These are phyloP conservation scores for Hypoxylon rickii DNA, from an alignment of 495 filamentous ascomycete species.

Conservation along the genomic window DNA sequence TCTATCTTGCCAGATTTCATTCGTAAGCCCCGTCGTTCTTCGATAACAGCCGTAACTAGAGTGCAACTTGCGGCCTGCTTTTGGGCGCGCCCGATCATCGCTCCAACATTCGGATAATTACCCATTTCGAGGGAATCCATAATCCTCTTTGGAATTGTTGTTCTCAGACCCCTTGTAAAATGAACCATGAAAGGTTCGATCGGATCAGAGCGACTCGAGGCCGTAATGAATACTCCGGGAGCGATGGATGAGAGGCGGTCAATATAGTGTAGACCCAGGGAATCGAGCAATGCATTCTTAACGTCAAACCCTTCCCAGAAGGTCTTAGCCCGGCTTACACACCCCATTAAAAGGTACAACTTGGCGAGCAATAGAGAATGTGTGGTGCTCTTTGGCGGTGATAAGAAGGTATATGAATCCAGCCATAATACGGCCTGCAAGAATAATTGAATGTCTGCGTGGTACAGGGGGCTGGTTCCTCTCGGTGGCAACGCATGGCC, in stretches of 20 bases:
- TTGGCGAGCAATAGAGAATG: slow-evolving; percentile 51
- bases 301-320: slow-evolving; percentile 51
- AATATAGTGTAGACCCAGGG: slow-evolving; percentile 50
- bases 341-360: slow-evolving; percentile 52
- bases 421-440: slow-evolving; percentile 53
- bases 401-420: slow-evolving; percentile 43
- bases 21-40: slow-evolving; percentile 48
- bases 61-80: slow-evolving; percentile 48
- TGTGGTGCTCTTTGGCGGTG: slow-evolving; percentile 43
- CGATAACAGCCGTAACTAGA: slow-evolving; percentile 49
- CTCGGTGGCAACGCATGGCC: background rate
- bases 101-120: slow-evolving; percentile 51
- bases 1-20: slow-evolving; percentile 44
- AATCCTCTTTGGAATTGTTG: slow-evolving; percentile 44
- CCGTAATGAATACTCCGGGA: slow-evolving; percentile 45
- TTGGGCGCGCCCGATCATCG: slow-evolving; percentile 43
- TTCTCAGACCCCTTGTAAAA: slow-evolving; percentile 40
- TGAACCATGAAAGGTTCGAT: slow-evolving; percentile 40
- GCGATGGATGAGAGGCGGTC: slow-evolving; percentile 58
- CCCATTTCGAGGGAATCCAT: slow-evolving; percentile 50
- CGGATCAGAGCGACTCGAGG: slow-evolving; percentile 13
- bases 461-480: slow-evolving; percentile 33
- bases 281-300: slow-evolving; percentile 56
- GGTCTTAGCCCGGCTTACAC: slow-evolving; percentile 44
- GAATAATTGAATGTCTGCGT: slow-evolving; percentile 39